Conservation (phyloP, 2,329 filamentous ascomycete genomes). For the Clarireedia hainanense region DNA sequence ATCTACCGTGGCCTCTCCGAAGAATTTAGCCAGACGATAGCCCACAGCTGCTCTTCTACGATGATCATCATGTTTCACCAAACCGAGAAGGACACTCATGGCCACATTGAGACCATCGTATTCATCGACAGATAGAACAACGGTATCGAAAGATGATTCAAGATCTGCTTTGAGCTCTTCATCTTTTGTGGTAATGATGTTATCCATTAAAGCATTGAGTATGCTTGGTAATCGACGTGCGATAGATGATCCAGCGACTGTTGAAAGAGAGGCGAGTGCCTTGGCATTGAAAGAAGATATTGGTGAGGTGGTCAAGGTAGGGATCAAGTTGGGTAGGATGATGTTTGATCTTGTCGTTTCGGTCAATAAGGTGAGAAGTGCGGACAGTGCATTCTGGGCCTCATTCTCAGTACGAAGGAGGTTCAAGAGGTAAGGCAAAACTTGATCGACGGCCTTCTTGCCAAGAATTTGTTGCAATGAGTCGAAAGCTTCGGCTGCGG, state of each 20-base stretch:
- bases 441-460: conserved; percentile 91
- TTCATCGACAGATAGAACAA: conserved; percentile 89
- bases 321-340: conserved; percentile 91
- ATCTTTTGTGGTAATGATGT: conserved; percentile 71
- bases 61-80: conserved; percentile 92
- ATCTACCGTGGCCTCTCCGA: conserved; percentile 70
- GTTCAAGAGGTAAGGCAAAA: conserved; percentile 83
- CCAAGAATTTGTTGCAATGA: conserved; percentile 87
- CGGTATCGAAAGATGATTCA: conserved; percentile 74
- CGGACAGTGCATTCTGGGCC: conserved; percentile 86
- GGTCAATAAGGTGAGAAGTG: conserved; percentile 86
- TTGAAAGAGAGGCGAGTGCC: conserved; percentile 83
- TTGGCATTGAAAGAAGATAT: conserved; percentile 94
- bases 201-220: conserved; percentile 90
- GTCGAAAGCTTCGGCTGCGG: conserved; percentile 95
- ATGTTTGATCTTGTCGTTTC: conserved; percentile 92
- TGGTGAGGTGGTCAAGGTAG: conserved; percentile 81
- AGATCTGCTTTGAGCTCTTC: conserved; percentile 67
- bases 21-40: conserved; percentile 78
- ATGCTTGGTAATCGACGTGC: conserved; percentile 83
- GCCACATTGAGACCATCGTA: conserved; percentile 91
- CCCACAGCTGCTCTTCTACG: conserved; percentile 71
- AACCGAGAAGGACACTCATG: conserved; percentile 84
- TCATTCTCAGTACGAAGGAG: conserved; percentile 80
- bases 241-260: conserved; percentile 86